A percentile compares a stretch with the other conserved stretches of the same genome.
Evolutionary conservation across 306 rosid species (phyloP).

Genomic region (Glycine tomentella): DNA sequence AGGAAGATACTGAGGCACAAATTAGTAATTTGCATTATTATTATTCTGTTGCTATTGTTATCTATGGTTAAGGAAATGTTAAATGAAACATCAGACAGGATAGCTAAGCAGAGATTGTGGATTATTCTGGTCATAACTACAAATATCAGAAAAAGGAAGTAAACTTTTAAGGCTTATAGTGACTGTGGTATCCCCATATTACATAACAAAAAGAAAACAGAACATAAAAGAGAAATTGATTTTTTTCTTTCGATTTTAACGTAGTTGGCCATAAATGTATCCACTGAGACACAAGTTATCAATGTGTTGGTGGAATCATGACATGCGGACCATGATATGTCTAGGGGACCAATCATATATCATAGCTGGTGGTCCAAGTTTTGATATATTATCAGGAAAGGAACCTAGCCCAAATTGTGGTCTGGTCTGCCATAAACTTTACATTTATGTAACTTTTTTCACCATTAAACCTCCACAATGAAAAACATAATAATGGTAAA

Average conservation of each 20-base stretch:
- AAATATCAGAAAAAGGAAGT: constrained; percentile 39
- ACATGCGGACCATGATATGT: constrained; percentile 70
- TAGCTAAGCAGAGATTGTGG: constrained; percentile 18
- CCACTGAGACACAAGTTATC: constrained; percentile 75
- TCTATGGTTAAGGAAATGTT: not conserved
- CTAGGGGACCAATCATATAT: constrained; percentile 74
- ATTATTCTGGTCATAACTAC: constrained; percentile 30
- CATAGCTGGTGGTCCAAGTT: constrained; percentile 65
- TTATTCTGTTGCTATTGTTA: constrained; percentile 2
- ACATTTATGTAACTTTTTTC: constrained; percentile 42
- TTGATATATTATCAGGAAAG: constrained; percentile 52
- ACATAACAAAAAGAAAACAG: constrained; percentile 36
- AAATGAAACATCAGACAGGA: constrained; percentile 1
- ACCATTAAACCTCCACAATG: constrained; percentile 53
- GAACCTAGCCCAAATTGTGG: constrained; percentile 54
- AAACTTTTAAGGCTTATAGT: constrained; percentile 35
- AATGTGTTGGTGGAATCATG: constrained; percentile 74
- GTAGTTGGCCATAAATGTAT: constrained; percentile 69
- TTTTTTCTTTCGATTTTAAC: constrained; percentile 39
- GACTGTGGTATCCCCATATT: constrained; percentile 48
- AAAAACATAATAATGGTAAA: constrained; percentile 42
- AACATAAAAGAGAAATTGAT: constrained; percentile 38
- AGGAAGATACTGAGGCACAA: not conserved
- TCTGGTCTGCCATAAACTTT: constrained; percentile 47
- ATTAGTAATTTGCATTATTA: constrained; percentile 25